Conservation (phyloP, 2,329 filamentous ascomycete genomes). For the Fusarium ambrosium region DNA sequence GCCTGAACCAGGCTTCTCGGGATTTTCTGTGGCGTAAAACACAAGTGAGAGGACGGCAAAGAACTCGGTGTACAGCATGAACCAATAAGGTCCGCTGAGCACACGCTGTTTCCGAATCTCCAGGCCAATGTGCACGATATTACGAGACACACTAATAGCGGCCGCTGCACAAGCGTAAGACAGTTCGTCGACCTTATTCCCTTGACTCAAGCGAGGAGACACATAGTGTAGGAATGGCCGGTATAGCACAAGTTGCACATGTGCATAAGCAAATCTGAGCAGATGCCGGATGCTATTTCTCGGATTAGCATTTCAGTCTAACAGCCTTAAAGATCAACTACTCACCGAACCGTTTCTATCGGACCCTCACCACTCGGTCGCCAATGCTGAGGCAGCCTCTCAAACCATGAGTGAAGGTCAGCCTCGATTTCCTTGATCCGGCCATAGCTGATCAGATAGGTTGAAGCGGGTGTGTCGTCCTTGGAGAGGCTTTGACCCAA, state of each 20-base stretch:
- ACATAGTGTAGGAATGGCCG: conserved; percentile 88
- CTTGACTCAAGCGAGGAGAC: conserved; percentile 71
- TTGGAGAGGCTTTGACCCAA: conserved; percentile 62
- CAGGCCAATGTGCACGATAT: conserved; percentile 84
- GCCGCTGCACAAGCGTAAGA: conserved; percentile 80
- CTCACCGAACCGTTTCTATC: conserved; percentile 81
- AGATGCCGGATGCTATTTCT: conserved; percentile 74
- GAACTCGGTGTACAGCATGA: conserved; percentile 86
- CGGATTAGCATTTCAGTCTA: conserved; percentile 15
- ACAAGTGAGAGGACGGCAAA: conserved; percentile 84
- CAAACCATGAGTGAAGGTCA: conserved; percentile 74
- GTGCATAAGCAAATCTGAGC: conserved; percentile 82
- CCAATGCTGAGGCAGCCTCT: conserved; percentile 79
- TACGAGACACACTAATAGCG: conserved; percentile 73
- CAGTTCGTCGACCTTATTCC: conserved; percentile 76
- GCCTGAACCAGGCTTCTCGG: conserved; percentile 78
- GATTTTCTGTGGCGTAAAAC: conserved; percentile 85
- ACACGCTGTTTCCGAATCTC: conserved; percentile 82
- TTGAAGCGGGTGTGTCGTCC: conserved; percentile 59
- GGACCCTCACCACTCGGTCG: conserved; percentile 83
- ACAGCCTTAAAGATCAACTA: conserved; percentile 9
- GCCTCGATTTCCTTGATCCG: conserved; percentile 75
- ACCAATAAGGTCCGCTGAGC: conserved; percentile 88
- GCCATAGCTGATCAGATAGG: conserved; percentile 73
- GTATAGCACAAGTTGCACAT: conserved; percentile 87